These are phyloP conservation scores for Aspergillus sp. DNA, from an alignment of 2,329 filamentous ascomycete genomes.

Conservation along the genomic window DNA sequence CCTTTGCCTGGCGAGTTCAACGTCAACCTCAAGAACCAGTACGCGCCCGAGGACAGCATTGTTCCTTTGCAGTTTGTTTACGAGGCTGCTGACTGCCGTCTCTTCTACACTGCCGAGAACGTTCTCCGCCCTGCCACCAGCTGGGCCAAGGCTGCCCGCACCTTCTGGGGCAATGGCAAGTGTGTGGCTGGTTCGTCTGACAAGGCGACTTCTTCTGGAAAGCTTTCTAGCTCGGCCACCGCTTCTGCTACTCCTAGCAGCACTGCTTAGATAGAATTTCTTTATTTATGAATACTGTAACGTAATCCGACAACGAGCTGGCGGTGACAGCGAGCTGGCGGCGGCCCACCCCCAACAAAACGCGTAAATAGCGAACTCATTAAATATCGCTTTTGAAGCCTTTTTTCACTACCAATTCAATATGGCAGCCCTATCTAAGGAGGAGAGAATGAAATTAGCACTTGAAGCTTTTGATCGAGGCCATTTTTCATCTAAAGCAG, in stretches of 20 bases:
- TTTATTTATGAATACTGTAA: no score
- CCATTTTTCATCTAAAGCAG: not conserved
- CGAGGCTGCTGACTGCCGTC: conserved; percentile 54
- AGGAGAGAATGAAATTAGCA: not conserved
- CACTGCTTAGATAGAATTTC: no score
- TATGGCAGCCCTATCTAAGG: not conserved
- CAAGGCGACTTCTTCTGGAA: no score
- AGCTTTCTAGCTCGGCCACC: no score
- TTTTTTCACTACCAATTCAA: no score
- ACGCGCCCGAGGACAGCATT: conserved; percentile 36
- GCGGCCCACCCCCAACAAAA: no score
- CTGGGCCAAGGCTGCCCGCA: conserved; percentile 41
- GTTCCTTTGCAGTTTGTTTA: conserved; percentile 54
- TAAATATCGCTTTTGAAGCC: no score
- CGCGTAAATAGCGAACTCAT: no score
- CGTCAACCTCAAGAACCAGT: conserved; percentile 40
- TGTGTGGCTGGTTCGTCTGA: conserved; percentile 6
- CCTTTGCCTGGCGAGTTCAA: conserved; percentile 15
- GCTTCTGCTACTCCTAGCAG: no score
- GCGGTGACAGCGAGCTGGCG: no score
- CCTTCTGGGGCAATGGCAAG: conserved; percentile 3
- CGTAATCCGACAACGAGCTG: no score
- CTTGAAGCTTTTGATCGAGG: not conserved
- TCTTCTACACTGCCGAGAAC: conserved; percentile 54
- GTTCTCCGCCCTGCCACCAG: conserved; percentile 45